phyloP scores from a whole-genome alignment of 495 filamentous ascomycete species.

The Penicillium dipodomyicola region DNA sequence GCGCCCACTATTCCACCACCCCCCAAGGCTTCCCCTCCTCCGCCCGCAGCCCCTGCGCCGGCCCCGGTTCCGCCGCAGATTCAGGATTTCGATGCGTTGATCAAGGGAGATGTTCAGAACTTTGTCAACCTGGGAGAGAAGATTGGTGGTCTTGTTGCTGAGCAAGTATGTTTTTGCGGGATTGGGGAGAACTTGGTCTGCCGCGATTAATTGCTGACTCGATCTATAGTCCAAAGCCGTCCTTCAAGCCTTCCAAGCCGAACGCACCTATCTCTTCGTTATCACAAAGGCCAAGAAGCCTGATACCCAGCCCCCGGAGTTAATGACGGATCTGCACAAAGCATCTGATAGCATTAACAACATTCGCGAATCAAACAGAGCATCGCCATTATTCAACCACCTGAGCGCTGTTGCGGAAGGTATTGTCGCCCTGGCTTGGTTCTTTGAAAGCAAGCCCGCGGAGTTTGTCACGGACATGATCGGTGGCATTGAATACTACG shows the following conservation, averaged over 20 bases:
- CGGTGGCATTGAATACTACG: conserved; percentile 80
- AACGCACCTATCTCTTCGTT: conserved; percentile 83
- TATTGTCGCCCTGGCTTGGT: conserved; percentile 82
- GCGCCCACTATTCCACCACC: conserved; percentile 36
- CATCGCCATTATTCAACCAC: conserved; percentile 68
- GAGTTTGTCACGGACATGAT: conserved; percentile 78
- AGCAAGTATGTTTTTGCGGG: conserved; percentile 59
- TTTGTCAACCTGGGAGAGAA: conserved; percentile 76
- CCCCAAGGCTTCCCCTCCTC: conserved; percentile 42
- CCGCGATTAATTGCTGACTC: conserved; percentile 10
- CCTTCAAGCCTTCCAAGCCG: conserved; percentile 68
- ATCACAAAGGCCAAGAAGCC: conserved; percentile 92
- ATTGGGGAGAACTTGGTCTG: not conserved
- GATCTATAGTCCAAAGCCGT: conserved; percentile 55
- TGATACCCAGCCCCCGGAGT: conserved; percentile 63
- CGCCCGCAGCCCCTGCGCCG: conserved; percentile 46
- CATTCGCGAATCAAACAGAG: conserved; percentile 74
- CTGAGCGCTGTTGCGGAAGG: conserved; percentile 85
- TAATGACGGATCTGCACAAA: conserved; percentile 78
- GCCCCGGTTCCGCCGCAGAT: conserved; percentile 72
- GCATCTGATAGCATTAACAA: conserved; percentile 72
- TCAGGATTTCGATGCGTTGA: conserved; percentile 79
- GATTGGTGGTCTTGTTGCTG: conserved; percentile 72
- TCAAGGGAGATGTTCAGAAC: conserved; percentile 69
- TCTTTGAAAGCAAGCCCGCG: conserved; percentile 74